Base-by-base conservation (phyloP, 306 rosid genomes). In the Corylus americana region DNA sequence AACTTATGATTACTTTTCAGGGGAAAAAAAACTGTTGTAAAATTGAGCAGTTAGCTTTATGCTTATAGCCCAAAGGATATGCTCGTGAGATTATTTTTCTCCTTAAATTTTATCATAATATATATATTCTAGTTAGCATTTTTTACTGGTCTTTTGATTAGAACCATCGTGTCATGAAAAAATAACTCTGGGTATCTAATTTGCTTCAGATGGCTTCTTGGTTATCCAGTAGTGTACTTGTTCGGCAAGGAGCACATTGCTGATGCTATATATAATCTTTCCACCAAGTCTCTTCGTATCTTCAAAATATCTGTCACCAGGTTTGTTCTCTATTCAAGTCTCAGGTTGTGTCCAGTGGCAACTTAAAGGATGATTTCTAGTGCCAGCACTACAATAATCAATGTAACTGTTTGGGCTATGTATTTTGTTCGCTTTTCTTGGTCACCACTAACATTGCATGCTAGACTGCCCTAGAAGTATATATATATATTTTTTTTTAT, bases 161-260 rank as follows among this genome's bases (percentile, higher is more conserved):
- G 47, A 10, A 44, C 3, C 55, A 13, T 83, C 75, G 79, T 71
- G 74, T 48, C 70, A 69, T 64, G 25, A 35, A 35, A 37, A 35
- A 17, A 22, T 74, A 47, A 54, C 27, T 0, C 12, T 18, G 51
- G 50, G 39, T 16, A 84, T 35, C 84, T 76, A 77, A 48, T 83
- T 77, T 84, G 82, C 74, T 77, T 55, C 93, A 92, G 97, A 80
- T 94, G 98, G 98, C 96, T 94, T 87, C 96, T 94, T 78, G 96
- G 98, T 47, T 94, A 94, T 70, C 97, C 98, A 27, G 87, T 94
- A 71, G 96, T 88, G 72, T 94, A 92, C 79, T 74, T 88, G 71
- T 92, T 94, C 66, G 80, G 92, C 82, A 92, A 88, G 88, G 94
- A 92, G 55, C 92, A 83, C 74, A 86, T 87, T 70, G 74, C 91